Evolutionary conservation across 31 red algal species (phyloP), one percentile per base, ranked within the genome.

Genomic region (Porphyra umbilicalis): DNA sequence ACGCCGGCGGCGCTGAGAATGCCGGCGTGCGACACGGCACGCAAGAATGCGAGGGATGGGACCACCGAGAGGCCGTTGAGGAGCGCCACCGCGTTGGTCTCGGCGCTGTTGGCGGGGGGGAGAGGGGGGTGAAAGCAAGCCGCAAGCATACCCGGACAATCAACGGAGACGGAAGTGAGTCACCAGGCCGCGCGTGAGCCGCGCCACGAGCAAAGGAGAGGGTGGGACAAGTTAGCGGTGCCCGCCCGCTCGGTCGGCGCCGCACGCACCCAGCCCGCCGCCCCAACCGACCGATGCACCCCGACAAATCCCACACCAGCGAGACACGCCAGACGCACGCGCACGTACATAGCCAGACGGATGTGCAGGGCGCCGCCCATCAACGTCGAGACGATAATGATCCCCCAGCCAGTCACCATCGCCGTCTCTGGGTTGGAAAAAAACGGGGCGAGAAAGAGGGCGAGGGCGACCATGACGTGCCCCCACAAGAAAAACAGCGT

Each of bases 401-500:
- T 25, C 8, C 39, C 40, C 85, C 85, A 88, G 29, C 79, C 80
- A 36, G 83, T 35, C 8, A 88, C 77, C 10, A 88, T 40, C 37
- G 95, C 95, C n/a, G 95, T 97, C 75, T 92, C 82, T 46, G 90
- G 86, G 77, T 87, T 85, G 36, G 35, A 36, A 36, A 97, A 93
- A 79, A 97, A 97, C 38, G 95, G 95, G 37, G 83, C 88, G 31
- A 97, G 67, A 80, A 89, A 67, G 15, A 94, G 84, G 31, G 90
- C 81, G 75, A 91, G 82, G 7, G 91, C 88, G 68, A 97, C 88
- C 71, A 97, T 85, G 25, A 84, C 84, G 37, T 93, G 83, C 31
- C 95, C 95, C 95, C 95, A 97, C 38, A 97, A 74, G 79, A 97
- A 88, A 81, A 97, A 93, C 25, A 90, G 78, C 40, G 86, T 76